Conservation (phyloP, 441 rosid species). For the Syzygium syzygioides region DNA sequence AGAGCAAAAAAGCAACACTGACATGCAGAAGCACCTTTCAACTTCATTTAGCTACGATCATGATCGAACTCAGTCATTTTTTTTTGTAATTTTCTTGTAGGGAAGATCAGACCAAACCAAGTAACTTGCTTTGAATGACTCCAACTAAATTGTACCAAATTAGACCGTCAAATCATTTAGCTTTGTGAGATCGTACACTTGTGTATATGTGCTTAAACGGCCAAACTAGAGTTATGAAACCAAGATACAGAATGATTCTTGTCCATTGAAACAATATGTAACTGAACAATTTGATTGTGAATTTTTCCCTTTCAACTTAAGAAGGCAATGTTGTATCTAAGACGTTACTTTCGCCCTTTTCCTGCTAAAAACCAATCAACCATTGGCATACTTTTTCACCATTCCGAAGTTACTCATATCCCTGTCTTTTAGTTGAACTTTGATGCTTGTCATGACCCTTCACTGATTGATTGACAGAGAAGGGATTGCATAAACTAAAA, state of each 20-base stretch:
- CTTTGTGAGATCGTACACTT: not conserved
- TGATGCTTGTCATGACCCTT: not conserved
- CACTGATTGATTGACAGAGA: not conserved
- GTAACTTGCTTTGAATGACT: not conserved
- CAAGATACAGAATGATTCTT: not conserved
- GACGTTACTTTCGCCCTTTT: not conserved
- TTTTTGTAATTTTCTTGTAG: not conserved
- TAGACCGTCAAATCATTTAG: not conserved
- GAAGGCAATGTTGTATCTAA: not conserved
- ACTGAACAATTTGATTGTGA: not conserved
- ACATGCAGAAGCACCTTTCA: not conserved
- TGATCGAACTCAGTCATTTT: not conserved
- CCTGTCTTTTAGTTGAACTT: not conserved
- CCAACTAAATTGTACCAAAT: not conserved
- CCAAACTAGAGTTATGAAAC: not conserved
- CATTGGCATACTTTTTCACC: not conserved
- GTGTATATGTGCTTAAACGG: not conserved
- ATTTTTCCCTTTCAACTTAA: not conserved
- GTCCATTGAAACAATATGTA: not conserved
- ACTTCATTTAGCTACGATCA: not conserved
- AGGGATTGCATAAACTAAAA: not conserved
- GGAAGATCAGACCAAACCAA: not conserved
- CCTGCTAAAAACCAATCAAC: not conserved
- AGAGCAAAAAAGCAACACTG: not conserved
- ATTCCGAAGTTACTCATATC: not conserved